Evolutionary conservation across 2,329 filamentous ascomycete species (phyloP).

Genomic region (Colletotrichum musicola): DNA sequence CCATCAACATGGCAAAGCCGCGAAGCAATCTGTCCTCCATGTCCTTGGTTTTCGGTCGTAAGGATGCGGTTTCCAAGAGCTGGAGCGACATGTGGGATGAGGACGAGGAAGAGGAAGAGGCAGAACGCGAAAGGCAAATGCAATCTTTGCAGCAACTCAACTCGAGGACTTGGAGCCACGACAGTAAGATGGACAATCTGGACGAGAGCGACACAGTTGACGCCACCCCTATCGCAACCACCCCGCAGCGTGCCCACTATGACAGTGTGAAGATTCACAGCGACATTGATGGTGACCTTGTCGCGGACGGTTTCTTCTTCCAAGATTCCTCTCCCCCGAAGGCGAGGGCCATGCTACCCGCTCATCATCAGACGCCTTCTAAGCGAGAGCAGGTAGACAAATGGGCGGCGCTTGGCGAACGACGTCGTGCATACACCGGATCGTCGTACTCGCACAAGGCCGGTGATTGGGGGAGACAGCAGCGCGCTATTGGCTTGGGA

Average conservation of each 20-base stretch:
- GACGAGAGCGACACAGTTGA: constrained; percentile 58
- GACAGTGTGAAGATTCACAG: constrained; percentile 47
- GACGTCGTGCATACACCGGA: constrained; percentile 76
- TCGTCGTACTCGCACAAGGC: constrained; percentile 64
- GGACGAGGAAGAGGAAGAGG: constrained; percentile 81
- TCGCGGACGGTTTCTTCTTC: constrained; percentile 79
- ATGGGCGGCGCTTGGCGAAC: constrained; percentile 89
- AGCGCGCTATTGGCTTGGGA: constrained; percentile 63
- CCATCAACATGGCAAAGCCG: constrained; percentile 84
- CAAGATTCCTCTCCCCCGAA: constrained; percentile 69
- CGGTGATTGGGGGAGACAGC: constrained; percentile 59
- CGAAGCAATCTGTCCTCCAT: constrained; percentile 76
- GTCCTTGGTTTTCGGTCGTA: constrained; percentile 83
- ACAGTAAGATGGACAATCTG: constrained; percentile 68
- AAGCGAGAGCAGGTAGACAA: constrained; percentile 80
- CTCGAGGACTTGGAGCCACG: constrained; percentile 83
- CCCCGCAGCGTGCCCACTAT: constrained; percentile 55
- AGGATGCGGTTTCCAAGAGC: constrained; percentile 91
- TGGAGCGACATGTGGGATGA: constrained; percentile 99
- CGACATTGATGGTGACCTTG: constrained; percentile 73
- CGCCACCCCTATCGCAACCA: constrained; percentile 51
- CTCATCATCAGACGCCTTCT: constrained; percentile 74
- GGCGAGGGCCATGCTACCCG: constrained; percentile 14
- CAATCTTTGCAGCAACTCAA: constrained; percentile 75
- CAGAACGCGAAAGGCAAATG: constrained; percentile 72